Evolutionary conservation across 2,329 filamentous ascomycete genomes (phyloP), one percentile per base, ranked within the genome.

Genomic region (Exutisphaerella laricina): DNA sequence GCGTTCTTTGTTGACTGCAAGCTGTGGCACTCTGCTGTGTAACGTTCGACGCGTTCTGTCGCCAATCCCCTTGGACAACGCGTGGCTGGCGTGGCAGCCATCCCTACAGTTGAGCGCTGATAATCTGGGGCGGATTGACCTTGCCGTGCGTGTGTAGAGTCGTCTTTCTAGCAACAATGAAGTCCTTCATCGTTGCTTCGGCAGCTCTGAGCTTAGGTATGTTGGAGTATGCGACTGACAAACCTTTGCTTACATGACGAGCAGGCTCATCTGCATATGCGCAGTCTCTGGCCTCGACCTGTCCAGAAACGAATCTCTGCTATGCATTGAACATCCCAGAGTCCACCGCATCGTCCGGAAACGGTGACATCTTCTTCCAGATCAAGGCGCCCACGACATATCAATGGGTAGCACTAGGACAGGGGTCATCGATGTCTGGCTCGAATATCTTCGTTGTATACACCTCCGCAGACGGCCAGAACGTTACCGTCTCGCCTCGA

Each of bases 381-480:
- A 67, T 81, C 37, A 70, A 68, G 33, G 74, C 73, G 3, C 75
- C 78, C 2, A 69, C 67, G 29, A 66, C 58, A 4, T 70, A 75
- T 55, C 60, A 70, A 60, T 81, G 74, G 72, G 68, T 78, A 23
- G 73, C 68, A 3, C 58, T 80, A 3, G 78, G 76, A 4, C 75
- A 79, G 56, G 78, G 78, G 18, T 63, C 52, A 2, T 50, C 58
- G 14, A 81, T 80, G 78, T 51, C 59, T 12, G 71, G 70, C 16
- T 60, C 77, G 4, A 78, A 78, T 57, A 79, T 81, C 34, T 79
- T 80, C 55, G 63, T 80, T 31, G 65, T 79, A 4, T 80, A 80
- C 53, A 69, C 73, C n/a, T 68, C 70, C 18, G 62, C 69, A 28
- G 61, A 62, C 26, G 71, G 74, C 18, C 68, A 61, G 31, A 79